These are phyloP conservation scores for Paragyromitra xinjiangensis DNA, from an alignment of 495 filamentous ascomycete species.

Conservation along the genomic window DNA sequence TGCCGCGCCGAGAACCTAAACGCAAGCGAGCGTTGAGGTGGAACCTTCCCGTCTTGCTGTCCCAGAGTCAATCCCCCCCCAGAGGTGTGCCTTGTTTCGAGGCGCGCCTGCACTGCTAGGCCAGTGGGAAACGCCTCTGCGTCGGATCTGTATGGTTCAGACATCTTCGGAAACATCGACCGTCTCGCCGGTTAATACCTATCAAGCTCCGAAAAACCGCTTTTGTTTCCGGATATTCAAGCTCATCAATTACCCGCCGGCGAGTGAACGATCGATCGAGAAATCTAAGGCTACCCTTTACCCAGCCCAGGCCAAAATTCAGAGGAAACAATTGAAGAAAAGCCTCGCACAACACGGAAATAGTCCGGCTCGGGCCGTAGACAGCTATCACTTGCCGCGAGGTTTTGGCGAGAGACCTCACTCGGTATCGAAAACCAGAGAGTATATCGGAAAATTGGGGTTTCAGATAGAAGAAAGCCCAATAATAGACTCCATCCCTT, in stretches of 20 bases:
- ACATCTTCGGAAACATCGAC: slow-evolving; percentile 44
- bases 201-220: slow-evolving; percentile 35
- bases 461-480: slow-evolving; percentile 33
- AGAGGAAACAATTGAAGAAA: slow-evolving; percentile 32
- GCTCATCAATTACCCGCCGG: slow-evolving; percentile 49
- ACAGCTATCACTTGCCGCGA: slow-evolving; percentile 20
- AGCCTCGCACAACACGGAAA: slow-evolving; percentile 27
- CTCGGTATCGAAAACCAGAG: slow-evolving; percentile 44
- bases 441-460: slow-evolving; percentile 42
- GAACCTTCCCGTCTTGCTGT: slow-evolving; percentile 38
- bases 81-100: slow-evolving; percentile 26
- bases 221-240: slow-evolving; percentile 47
- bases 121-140: slow-evolving; percentile 26
- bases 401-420: slow-evolving; percentile 19
- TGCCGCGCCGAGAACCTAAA: slow-evolving; percentile 41
- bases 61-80: neutral
- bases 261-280: slow-evolving; percentile 48
- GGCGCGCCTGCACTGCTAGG: slow-evolving; percentile 18
- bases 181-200: slow-evolving; percentile 49
- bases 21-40: slow-evolving; percentile 41
- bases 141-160: slow-evolving; percentile 9
- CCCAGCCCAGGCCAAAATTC: slow-evolving; percentile 30
- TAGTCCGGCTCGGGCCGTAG: slow-evolving; percentile 43
- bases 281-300: slow-evolving; percentile 38
- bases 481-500: slow-evolving; percentile 25